Base-by-base conservation (phyloP, 129 eudicot genomes). In the Lactuca sativa region DNA sequence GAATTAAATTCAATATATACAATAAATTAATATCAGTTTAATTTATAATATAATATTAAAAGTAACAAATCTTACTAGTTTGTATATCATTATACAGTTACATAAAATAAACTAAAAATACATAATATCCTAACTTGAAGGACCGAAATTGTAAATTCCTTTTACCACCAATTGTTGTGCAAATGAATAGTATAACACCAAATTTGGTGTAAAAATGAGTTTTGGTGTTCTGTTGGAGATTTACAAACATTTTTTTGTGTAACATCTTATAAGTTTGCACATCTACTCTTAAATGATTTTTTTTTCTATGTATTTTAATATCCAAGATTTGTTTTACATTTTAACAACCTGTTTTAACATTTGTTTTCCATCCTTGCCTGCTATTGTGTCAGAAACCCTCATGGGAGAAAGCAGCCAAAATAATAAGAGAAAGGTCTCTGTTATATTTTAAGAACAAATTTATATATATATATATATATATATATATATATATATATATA, bases 321-420 rank as follows among this genome's bases (percentile, higher is more conserved):
- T 56, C 31, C 16, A 13, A n/a, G 14, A 32, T 40, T 53, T 67
- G 47, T 10, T 25, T 54, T 51, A 48, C 58, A 13, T 8, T 44
- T 33, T 15, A 12, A 34, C 15, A 14, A 25, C 54, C 11, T 61
- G 30, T 5, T 72, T 10, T 62, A 56, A 76, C 59, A 18, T 71
- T 32, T 51, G 7, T 52, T 37, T 62, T 41, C 59, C 69, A 49
- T 37, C 55, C 30, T 41, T 73, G 30, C 31, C 33, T 54, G 14
- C 18, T 47, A 80, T 55, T 62, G 13, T 86, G 64, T 59, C 87
- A 93, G 99, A 90, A 85, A 93, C 97, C 95, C 75, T 83, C 99
- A 56, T 93, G 99, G 99, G 99, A 93, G 85, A 93, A 90, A 81
- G 92, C 99, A 59, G 99, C 99, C 79, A 83, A 75, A 67, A 90